Conservation (phyloP, 2,329 filamentous ascomycete genomes). For the Curvularia spicifera region DNA sequence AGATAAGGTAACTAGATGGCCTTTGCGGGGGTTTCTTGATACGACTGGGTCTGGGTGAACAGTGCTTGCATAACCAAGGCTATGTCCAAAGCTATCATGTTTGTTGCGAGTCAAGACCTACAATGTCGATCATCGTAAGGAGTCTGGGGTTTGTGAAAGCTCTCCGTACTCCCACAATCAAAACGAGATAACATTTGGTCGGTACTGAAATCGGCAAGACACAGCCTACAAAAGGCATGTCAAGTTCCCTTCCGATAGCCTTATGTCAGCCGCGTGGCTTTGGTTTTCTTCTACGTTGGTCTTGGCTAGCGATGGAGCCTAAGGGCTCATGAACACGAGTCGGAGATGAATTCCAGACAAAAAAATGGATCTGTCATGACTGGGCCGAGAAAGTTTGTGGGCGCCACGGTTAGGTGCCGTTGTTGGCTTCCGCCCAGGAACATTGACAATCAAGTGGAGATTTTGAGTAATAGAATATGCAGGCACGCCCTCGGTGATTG, state of each 20-base stretch:
- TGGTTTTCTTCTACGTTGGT: slow-evolving; percentile 13
- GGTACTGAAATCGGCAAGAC: slow-evolving; percentile 7
- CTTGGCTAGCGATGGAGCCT: slow-evolving; percentile 1
- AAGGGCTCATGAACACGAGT: slow-evolving; percentile 6
- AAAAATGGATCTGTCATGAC: slow-evolving; percentile 3
- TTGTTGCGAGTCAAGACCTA: background rate
- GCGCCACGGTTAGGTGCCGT: slow-evolving; percentile 6
- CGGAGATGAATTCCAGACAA: slow-evolving; percentile 4
- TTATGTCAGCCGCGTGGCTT: slow-evolving; percentile 8
- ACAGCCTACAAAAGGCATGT: background rate
- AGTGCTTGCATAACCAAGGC: background rate
- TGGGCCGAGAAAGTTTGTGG: slow-evolving; percentile 4
- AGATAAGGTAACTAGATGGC: background rate
- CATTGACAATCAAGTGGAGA: slow-evolving; percentile 3
- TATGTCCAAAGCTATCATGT: background rate
- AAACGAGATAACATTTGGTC: background rate
- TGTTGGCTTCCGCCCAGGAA: slow-evolving; percentile 4
- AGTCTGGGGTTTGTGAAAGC: background rate
- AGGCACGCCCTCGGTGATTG: slow-evolving; percentile 2
- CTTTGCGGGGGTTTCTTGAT: slow-evolving; percentile 1
- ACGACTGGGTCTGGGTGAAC: background rate
- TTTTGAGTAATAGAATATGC: slow-evolving; percentile 5
- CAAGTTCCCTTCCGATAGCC: background rate
- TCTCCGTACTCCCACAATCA: background rate
- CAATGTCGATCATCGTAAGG: background rate